These are phyloP conservation scores for Aquilaria sinensis DNA, from an alignment of 345 rosid genomes.

Conservation along the genomic window DNA sequence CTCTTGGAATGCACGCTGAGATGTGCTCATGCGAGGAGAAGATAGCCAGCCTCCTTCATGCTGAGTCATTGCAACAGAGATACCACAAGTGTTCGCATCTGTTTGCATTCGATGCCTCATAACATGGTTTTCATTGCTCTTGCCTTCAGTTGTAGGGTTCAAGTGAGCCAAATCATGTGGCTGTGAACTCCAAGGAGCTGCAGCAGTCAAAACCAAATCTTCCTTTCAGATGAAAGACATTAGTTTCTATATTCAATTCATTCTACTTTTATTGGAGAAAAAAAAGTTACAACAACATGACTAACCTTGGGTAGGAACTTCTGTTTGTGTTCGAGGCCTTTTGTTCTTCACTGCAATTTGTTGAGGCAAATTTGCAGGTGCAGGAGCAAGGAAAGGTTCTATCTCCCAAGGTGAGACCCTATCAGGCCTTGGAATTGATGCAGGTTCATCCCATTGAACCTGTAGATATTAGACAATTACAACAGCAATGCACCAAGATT, in stretches of 20 bases:
- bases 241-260: slow-evolving; percentile 12
- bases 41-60: slow-evolving; percentile 48
- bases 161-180: slow-evolving; percentile 32
- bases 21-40: slow-evolving; percentile 35
- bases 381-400: slow-evolving; percentile 47
- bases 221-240: slow-evolving; percentile 10
- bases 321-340: slow-evolving; percentile 46
- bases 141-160: slow-evolving; percentile 30
- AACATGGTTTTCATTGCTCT: slow-evolving; percentile 34
- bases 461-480: slow-evolving; percentile 20
- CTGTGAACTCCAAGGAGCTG: slow-evolving; percentile 59
- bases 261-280: neutral
- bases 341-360: slow-evolving; percentile 41
- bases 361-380: slow-evolving; percentile 28
- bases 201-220: slow-evolving; percentile 42
- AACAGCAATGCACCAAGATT: slow-evolving; percentile 10
- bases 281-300: slow-evolving; percentile 1
- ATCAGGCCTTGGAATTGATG: slow-evolving; percentile 59
- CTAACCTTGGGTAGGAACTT: slow-evolving; percentile 44
- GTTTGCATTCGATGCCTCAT: slow-evolving; percentile 43
- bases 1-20: slow-evolving; percentile 43
- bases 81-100: slow-evolving; percentile 31
- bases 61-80: slow-evolving; percentile 30
- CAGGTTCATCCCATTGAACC: slow-evolving; percentile 84
- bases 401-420: slow-evolving; percentile 85